Conservation (phyloP, 805 yeast genomes). For the Candida sithepensis region DNA sequence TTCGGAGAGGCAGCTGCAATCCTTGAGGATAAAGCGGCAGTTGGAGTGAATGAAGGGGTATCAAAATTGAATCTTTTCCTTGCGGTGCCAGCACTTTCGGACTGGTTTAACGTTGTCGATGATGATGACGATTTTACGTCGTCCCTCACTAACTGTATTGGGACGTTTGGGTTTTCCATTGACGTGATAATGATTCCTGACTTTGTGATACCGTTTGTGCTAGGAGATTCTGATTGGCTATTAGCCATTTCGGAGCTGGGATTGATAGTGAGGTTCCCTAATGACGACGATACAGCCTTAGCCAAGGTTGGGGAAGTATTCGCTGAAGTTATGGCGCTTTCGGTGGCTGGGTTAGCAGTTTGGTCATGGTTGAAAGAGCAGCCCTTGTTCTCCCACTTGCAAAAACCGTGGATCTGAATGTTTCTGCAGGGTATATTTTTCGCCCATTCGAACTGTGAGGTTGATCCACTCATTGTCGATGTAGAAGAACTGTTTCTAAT, state of each 20-base stretch:
- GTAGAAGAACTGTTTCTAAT: not conserved
- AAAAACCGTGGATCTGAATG: slow-evolving; percentile 79
- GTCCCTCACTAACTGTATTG: not conserved
- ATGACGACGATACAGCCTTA: slow-evolving; percentile 2
- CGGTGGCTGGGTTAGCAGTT: slow-evolving; percentile 20
- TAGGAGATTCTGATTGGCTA: too few species aligned
- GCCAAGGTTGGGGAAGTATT: not conserved
- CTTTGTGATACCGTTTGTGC: not conserved
- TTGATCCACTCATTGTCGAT: slow-evolving; percentile 13
- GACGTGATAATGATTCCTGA: not conserved
- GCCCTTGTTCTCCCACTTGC: slow-evolving; percentile 84
- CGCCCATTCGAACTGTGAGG: slow-evolving; percentile 49
- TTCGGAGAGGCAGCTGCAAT: slow-evolving; percentile 48
- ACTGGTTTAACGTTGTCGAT: too few species aligned
- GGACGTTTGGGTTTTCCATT: slow-evolving; percentile 5
- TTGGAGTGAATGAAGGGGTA: slow-evolving; percentile 52
- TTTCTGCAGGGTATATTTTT: slow-evolving; percentile 80
- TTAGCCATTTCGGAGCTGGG: too few species aligned
- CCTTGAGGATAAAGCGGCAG: slow-evolving; percentile 30
- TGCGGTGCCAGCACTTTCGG: slow-evolving; percentile 9
- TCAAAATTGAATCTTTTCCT: slow-evolving; percentile 52
- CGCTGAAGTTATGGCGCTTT: slow-evolving; percentile 6
- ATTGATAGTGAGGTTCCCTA: not conserved
- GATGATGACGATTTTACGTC: not conserved
- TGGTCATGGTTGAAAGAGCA: slow-evolving; percentile 74